Evolutionary conservation across 2,329 filamentous ascomycete species (phyloP).

Genomic region (Leptographium galeiforme): DNA sequence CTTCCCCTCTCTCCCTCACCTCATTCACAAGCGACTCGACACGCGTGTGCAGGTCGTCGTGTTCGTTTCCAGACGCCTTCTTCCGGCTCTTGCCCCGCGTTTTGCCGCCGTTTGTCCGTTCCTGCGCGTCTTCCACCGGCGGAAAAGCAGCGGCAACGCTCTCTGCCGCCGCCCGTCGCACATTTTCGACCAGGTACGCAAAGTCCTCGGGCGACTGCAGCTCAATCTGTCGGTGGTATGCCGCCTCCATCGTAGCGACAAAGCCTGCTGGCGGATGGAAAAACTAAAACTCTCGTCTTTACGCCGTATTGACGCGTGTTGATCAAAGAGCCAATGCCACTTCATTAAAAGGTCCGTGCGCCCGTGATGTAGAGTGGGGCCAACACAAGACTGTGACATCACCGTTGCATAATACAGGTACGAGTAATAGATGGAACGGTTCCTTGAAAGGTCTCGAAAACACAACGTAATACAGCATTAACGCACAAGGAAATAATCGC

Average conservation of each 20-base stretch:
- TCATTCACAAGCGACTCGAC: conserved; percentile 48
- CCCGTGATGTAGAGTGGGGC: neutral
- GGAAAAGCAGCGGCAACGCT: conserved; percentile 58
- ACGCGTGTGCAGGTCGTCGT: conserved; percentile 42
- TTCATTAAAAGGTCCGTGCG: neutral
- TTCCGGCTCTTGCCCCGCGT: conserved; percentile 9
- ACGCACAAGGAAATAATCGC: neutral
- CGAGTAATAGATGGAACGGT: neutral
- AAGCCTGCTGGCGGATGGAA: neutral
- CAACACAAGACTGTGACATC: neutral
- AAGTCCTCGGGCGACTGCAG: conserved; percentile 66
- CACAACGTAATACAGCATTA: neutral
- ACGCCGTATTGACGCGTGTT: neutral
- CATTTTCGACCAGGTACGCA: conserved; percentile 54
- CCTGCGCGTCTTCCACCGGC: conserved; percentile 29
- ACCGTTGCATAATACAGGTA: neutral
- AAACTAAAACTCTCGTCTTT: no score
- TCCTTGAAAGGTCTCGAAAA: neutral
- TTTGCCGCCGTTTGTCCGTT: conserved; percentile 15
- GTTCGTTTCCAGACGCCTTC: conserved; percentile 15
- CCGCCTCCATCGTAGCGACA: conserved; percentile 18
- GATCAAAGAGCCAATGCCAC: neutral
- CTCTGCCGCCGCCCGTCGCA: conserved; percentile 52
- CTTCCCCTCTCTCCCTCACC: conserved; percentile 21
- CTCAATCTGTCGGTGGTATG: conserved; percentile 60